Conservation (phyloP, 305 asterid species). For the Plantago lanceolata region DNA sequence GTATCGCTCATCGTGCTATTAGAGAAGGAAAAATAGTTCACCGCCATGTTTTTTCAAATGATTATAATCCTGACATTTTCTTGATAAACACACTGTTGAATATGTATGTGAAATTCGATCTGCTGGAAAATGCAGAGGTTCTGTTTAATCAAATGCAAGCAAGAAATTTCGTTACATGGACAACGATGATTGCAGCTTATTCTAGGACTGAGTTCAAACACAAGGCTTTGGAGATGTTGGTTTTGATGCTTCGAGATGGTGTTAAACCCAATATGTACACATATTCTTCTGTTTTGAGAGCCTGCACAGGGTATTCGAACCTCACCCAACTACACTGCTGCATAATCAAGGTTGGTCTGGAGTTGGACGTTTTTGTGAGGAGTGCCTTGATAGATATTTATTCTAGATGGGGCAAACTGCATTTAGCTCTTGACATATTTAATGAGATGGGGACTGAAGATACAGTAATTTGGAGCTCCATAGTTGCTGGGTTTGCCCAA, state of each 20-base stretch:
- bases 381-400: constrained; percentile 65
- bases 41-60: constrained; percentile 51
- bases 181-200: constrained; percentile 65
- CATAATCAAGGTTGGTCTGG: constrained; percentile 59
- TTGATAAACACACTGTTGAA: constrained; percentile 50
- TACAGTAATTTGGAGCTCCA: constrained; percentile 70
- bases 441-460: constrained; percentile 62
- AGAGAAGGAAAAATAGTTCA: constrained; percentile 51
- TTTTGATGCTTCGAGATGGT: constrained; percentile 66
- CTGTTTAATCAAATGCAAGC: constrained; percentile 58
- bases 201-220: constrained; percentile 33
- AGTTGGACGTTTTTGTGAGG: constrained; percentile 67
- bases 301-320: constrained; percentile 39
- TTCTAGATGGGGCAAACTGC: constrained; percentile 51
- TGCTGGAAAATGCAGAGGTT: constrained; percentile 45
- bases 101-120: constrained; percentile 67
- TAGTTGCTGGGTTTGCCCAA: constrained; percentile 75
- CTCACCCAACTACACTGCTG: constrained; percentile 52
- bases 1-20: constrained; percentile 50
- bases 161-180: constrained; percentile 64
- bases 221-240: constrained; percentile 51
- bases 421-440: constrained; percentile 39
- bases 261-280: constrained; percentile 69
- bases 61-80: constrained; percentile 64
- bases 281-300: constrained; percentile 67